phyloP scores from a whole-genome alignment of 75 land plant genomes.

The Selaginella moellendorffii region DNA sequence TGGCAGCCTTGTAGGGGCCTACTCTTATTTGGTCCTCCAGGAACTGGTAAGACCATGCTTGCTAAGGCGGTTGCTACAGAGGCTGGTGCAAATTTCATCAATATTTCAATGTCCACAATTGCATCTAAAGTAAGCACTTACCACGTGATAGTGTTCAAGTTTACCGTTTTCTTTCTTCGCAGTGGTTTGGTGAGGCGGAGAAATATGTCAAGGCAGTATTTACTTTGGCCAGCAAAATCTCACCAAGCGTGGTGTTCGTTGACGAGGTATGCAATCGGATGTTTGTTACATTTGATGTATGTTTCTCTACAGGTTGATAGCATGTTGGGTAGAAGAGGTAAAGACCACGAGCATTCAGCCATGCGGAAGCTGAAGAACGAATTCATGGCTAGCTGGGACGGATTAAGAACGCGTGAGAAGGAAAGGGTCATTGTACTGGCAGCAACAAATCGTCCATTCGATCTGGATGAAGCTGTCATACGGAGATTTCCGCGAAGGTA shows the following conservation, averaged over 20 bases:
- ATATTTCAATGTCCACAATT: slow-evolving; percentile 86
- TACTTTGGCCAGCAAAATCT: slow-evolving; percentile 37
- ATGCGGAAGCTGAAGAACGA: slow-evolving; percentile 45
- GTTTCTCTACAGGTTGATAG: slow-evolving; percentile 29
- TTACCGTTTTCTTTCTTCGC: slow-evolving; percentile 1
- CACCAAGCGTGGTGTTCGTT: slow-evolving; percentile 38
- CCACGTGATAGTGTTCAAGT: not conserved
- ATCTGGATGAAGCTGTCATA: slow-evolving; percentile 43
- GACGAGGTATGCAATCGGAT: slow-evolving; percentile 23
- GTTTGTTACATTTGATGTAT: not conserved
- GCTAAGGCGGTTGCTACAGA: slow-evolving; percentile 96
- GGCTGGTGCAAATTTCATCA: slow-evolving; percentile 92
- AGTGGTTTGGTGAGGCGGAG: slow-evolving; percentile 56
- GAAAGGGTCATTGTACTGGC: slow-evolving; percentile 36
- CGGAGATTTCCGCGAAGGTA: slow-evolving; percentile 41
- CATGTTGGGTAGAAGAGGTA: slow-evolving; percentile 40
- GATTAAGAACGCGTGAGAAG: slow-evolving; percentile 31
- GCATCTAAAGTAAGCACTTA: slow-evolving; percentile 83
- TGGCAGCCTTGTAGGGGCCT: slow-evolving; percentile 85
- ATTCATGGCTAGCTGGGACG: slow-evolving; percentile 45
- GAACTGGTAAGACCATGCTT: slow-evolving; percentile 95
- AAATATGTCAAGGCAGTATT: slow-evolving; percentile 44
- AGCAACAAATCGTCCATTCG: slow-evolving; percentile 42
- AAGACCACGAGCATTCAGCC: slow-evolving; percentile 35
- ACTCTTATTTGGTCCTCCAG: slow-evolving; percentile 84